Evolutionary conservation across 768 basidiomycete species (phyloP).

Genomic region (Suillus subaureus): DNA sequence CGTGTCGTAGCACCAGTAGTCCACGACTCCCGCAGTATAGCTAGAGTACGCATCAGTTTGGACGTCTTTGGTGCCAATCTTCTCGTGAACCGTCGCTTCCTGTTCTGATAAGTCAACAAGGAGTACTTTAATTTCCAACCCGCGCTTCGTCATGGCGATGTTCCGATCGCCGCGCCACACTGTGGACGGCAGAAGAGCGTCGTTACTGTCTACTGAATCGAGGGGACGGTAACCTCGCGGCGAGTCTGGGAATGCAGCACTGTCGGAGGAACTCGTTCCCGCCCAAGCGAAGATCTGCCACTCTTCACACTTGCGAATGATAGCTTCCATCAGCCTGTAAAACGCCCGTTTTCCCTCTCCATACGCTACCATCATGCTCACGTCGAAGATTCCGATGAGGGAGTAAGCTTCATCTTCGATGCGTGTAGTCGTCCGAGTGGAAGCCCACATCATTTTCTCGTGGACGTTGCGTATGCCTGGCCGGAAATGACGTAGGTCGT

Average conservation of each 20-base stretch:
- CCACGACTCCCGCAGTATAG: conserved; percentile 30
- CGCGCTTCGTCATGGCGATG: conserved; percentile 35
- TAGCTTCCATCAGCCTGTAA: conserved; percentile 31
- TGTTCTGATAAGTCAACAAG: conserved; percentile 24
- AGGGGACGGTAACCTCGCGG: conserved; percentile 31
- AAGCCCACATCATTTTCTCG: conserved; percentile 36
- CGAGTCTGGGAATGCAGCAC: conserved; percentile 33
- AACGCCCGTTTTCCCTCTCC: conserved; percentile 37
- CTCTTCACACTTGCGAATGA: conserved; percentile 29
- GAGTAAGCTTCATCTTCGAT: conserved; percentile 36
- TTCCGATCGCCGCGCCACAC: conserved; percentile 29
- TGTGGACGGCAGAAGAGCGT: background rate
- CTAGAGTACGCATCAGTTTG: conserved; percentile 19
- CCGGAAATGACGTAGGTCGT: conserved; percentile 26
- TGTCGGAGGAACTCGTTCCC: conserved; percentile 27
- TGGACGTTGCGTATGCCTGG: conserved; percentile 28
- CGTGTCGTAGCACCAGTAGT: conserved; percentile 36
- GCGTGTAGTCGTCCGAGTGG: conserved; percentile 35
- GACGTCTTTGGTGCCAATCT: background rate
- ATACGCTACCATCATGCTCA: conserved; percentile 36
- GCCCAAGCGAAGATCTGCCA: conserved; percentile 38
- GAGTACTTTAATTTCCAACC: conserved; percentile 30
- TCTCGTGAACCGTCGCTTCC: conserved; percentile 21
- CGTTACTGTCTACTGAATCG: background rate
- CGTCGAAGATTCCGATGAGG: conserved; percentile 36